These are phyloP conservation scores for Cyphellophora attinorum DNA, from an alignment of 2,329 filamentous ascomycete genomes.

Conservation along the genomic window DNA sequence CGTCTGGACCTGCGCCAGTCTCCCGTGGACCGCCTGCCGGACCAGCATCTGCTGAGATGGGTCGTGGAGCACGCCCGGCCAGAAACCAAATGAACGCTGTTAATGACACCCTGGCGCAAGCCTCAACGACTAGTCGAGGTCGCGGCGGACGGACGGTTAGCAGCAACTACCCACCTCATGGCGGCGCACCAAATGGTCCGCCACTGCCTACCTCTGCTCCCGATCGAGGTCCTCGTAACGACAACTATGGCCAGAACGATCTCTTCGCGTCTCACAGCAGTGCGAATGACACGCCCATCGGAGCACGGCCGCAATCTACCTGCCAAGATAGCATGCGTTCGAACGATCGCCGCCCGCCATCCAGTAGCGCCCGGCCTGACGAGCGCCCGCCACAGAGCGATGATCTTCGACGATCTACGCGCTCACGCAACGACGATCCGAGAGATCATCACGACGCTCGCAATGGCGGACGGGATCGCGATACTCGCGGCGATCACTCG, in stretches of 20 bases:
- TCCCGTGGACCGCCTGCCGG: conserved; percentile 28
- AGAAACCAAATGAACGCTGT: conserved; percentile 32
- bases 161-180: conserved; percentile 22
- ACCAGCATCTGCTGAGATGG: conserved; percentile 25
- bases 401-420: conserved; percentile 15
- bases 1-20: conserved; percentile 25
- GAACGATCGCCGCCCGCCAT: conserved; percentile 11
- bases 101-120: conserved; percentile 38
- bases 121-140: conserved; percentile 23
- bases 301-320: conserved; percentile 11
- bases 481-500: conserved; percentile 6
- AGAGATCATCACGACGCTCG: conserved; percentile 8
- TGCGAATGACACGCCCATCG: conserved; percentile 19
- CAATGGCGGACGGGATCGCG: conserved; percentile 13
- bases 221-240: conserved; percentile 19
- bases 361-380: conserved; percentile 5
- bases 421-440: conserved; percentile 14
- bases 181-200: conserved; percentile 19
- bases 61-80: conserved; percentile 33
- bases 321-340: conserved; percentile 14
- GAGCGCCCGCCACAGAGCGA: conserved; percentile 11
- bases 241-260: conserved; percentile 21
- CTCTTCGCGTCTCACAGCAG: conserved; percentile 19
- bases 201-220: conserved; percentile 24
- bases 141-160: conserved; percentile 10